Base-by-base conservation (phyloP, 441 rosid species). In the Raphanus hybrid region DNA sequence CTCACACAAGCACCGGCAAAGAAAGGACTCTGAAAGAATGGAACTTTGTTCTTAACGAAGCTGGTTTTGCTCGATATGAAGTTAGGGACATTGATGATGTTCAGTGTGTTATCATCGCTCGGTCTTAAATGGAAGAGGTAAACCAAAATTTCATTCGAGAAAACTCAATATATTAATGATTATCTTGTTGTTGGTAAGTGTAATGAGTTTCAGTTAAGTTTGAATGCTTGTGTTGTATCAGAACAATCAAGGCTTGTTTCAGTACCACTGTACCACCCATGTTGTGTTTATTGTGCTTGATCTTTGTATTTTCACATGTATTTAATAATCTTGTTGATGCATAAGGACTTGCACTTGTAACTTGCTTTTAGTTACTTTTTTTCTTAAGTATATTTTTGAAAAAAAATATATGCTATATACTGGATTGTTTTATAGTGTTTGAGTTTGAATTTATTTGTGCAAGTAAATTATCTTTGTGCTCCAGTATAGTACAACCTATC, bases 1-100 rank as follows among this genome's bases (percentile, higher is more conserved):
- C 90, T 68, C 89, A 87, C 73, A 87, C 93, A 2, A 72, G 59
- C 63, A 75, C 76, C 11, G 97, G 97, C 34, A 87, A 86, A 81
- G 96, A 90, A 62, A 77, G 94, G 74, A 90, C 88, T 12, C 74
- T 79, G 15, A 78, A 86, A 65, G 96, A 94, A 72, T 94, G 94
- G 94, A 86, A 77, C 5, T 79, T 64, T 43, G 81, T 92, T 57
- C 85, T 93, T 55, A 16, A 4, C 2, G 72, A 86, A 64, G 90
- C 93, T 29, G 98, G 98, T 1, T 92, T 92, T 72, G 75, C 72
- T 26, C 71, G 85, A 2, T 75, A 78, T 67, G 78, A 77, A 3
- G 67, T 90, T 50, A 86, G 73, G 15, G 82, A 83, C 23, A 78
- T 87, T n/a, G 76, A 65, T 8, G 84, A 84, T 18, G 71, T 90